Evolutionary conservation across 1,284 basidiomycete species (phyloP).

Genomic region (Heterobasidion annosum): DNA sequence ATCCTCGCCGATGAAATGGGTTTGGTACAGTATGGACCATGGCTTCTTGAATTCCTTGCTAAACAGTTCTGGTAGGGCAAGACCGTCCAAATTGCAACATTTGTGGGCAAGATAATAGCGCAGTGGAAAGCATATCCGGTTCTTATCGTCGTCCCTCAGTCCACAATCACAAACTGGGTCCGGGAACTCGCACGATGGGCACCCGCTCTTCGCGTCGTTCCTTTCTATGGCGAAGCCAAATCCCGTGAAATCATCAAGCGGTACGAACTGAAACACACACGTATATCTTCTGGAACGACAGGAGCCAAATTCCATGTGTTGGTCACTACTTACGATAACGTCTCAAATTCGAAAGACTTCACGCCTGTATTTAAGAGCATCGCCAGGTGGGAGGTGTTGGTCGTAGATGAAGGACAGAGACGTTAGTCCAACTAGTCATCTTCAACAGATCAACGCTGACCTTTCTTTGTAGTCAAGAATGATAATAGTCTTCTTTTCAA

Average conservation of each 20-base stretch:
- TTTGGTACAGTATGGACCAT: conserved; percentile 38
- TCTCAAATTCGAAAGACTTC: conserved; percentile 63
- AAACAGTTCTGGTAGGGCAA: conserved; percentile 52
- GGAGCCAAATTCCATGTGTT: conserved; percentile 77
- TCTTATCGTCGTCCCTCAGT: conserved; percentile 91
- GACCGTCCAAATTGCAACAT: conserved; percentile 87
- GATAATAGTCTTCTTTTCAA: conserved; percentile 77
- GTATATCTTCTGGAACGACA: conserved; percentile 27
- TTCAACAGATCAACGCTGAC: not conserved
- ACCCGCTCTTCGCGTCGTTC: conserved; percentile 70
- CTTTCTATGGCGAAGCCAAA: conserved; percentile 74
- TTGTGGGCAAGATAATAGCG: conserved; percentile 71
- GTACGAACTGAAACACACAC: conserved; percentile 72
- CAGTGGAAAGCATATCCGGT: conserved; percentile 63
- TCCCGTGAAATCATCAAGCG: conserved; percentile 74
- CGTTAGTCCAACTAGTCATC: conserved; percentile 37
- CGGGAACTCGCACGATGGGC: conserved; percentile 93
- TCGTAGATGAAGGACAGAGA: conserved; percentile 92
- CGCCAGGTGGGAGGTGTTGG: conserved; percentile 86
- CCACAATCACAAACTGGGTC: conserved; percentile 84
- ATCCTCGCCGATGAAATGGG: conserved; percentile 99
- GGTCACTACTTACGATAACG: conserved; percentile 82
- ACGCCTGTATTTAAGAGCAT: conserved; percentile 66
- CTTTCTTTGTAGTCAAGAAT: conserved; percentile 56
- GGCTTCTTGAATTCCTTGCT: conserved; percentile 6